Percentiles rank a stretch among this genome's conserved stretches.
These are phyloP conservation scores for Nannizziopsis arthrosporioides DNA, from an alignment of 2,329 filamentous ascomycete species.

Conservation along the genomic window DNA sequence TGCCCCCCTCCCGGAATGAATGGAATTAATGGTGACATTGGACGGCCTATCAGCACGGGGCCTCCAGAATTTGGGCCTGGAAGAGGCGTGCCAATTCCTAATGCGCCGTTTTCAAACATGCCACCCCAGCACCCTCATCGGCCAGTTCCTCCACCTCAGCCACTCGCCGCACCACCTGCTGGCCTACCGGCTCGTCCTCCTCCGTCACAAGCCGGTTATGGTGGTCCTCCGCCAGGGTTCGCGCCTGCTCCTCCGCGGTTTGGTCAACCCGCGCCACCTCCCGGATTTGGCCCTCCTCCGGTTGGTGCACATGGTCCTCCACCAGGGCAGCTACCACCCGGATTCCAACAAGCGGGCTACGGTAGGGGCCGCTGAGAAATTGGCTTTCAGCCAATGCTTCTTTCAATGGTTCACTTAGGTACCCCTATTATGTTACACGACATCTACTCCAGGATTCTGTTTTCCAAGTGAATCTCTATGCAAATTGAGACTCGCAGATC, in stretches of 20 bases:
- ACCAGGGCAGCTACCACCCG: conserved; percentile 31
- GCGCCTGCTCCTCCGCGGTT: conserved; percentile 27
- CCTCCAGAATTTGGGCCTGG: conserved; percentile 27
- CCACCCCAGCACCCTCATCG: conserved; percentile 35
- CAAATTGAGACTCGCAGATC: no score
- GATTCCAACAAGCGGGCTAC: conserved; percentile 34
- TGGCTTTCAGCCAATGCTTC: neutral
- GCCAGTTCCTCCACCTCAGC: conserved; percentile 36
- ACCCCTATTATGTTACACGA: no score
- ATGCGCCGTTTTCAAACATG: conserved; percentile 33
- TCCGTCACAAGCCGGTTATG: conserved; percentile 55
- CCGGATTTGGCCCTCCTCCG: conserved; percentile 35
- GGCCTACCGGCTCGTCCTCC: conserved; percentile 58
- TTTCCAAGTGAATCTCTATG: no score
- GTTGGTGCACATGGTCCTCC: conserved; percentile 18
- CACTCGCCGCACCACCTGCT: conserved; percentile 37
- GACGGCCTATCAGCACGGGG: conserved; percentile 24
- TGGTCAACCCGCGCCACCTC: conserved; percentile 30
- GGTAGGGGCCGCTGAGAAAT: conserved; percentile 26
- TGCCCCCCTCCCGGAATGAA: conserved; percentile 37
- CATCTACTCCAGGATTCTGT: no score
- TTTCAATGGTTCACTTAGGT: no score
- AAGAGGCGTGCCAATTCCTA: conserved; percentile 28
- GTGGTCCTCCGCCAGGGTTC: conserved; percentile 44
- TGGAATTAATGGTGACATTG: conserved; percentile 34